phyloP scores from a whole-genome alignment of 352 stramenopile species.

The Globisporangium iwayamae region DNA sequence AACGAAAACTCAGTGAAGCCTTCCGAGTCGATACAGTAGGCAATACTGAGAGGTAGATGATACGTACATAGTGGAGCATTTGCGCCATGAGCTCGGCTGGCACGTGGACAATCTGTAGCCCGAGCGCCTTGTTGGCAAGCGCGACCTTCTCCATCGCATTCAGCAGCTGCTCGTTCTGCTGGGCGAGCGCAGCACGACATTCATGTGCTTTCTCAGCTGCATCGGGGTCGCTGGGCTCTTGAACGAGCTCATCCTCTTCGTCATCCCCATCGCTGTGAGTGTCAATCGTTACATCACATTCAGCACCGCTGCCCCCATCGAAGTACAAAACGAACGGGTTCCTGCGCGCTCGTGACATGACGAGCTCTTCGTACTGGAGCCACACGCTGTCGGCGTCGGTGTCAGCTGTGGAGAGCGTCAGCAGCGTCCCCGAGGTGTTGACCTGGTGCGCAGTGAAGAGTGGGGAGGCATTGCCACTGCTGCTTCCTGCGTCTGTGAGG shows the following conservation, averaged over 20 bases:
- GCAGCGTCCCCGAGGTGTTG: not conserved
- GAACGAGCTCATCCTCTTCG: not conserved
- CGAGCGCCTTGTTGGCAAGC: not conserved
- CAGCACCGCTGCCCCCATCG: not conserved
- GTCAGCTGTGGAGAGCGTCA: not conserved
- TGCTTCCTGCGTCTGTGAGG: not conserved
- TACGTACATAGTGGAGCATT: constrained; percentile 35
- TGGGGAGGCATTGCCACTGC: not conserved
- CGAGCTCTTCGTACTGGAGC: constrained; percentile 10
- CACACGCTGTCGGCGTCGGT: constrained; percentile 1
- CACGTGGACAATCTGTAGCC: constrained; percentile 22
- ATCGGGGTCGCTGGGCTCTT: not conserved
- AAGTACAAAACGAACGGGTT: constrained; percentile 1
- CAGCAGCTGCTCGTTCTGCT: constrained; percentile 2
- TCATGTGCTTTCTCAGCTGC: not conserved
- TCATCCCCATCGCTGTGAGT: not conserved
- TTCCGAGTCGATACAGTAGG: not conserved
- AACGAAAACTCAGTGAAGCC: not conserved
- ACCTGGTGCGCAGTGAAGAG: not conserved
- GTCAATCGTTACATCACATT: not conserved
- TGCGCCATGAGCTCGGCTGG: constrained; percentile 20
- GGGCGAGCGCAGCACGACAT: not conserved
- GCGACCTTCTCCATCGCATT: not conserved
- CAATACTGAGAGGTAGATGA: not conserved
- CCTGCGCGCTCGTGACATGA: constrained; percentile 1